Evolutionary conservation across 1,284 basidiomycete species (phyloP), one percentile per base, ranked within the genome.

Genomic region (Inonotus obliquus): DNA sequence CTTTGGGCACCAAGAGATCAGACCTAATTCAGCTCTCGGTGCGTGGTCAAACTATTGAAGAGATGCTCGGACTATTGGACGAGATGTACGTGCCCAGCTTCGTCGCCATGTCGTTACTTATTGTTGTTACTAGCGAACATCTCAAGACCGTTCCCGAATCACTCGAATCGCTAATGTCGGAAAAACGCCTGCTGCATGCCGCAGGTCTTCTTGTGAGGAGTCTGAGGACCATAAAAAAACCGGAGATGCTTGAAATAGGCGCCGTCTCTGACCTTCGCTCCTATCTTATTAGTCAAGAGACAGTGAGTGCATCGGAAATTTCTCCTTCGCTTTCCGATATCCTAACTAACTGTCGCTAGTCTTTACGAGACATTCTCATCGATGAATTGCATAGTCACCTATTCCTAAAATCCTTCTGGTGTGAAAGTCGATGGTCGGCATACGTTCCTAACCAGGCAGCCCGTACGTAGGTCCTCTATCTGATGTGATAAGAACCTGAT

Each of bases 371-470:
- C 66, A 97, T 99, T 61, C 76, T 99, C 57, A 81, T 97, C 17
- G 97, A 99, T 67, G 97, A 99, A 71, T 80, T 99, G 25, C 96
- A 99, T 72, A 95, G 89, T 69, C 97, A 99, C 73, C 76, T 99
- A n/a, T 99, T 98, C 74, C 83, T 99, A 62, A 98, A 97, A 72
- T 94, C 91, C 6, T 96, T 94, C 73, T 98, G 95, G 86, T 96
- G 92, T 71, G 96, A 99, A 67, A 84, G 86, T 9, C 84, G 96
- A 51, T 99, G 97, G 97, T 80, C 84, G 27, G 76, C 89, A 0
- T 98, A 98, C 73, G 76, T 80, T 9, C 86, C 89, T 0, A 91
- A 91, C 54, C 96, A 98, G 72, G 82, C 85, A 59, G 73, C 75
- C 9, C 80, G 95, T 95, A 69, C 75, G 90, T 77, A 41, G 59